A percentile compares a stretch with the other conserved stretches of the same genome.
Evolutionary conservation across 2,329 filamentous ascomycete genomes (phyloP).

Genomic region (Neopestalotiopsis rosae): DNA sequence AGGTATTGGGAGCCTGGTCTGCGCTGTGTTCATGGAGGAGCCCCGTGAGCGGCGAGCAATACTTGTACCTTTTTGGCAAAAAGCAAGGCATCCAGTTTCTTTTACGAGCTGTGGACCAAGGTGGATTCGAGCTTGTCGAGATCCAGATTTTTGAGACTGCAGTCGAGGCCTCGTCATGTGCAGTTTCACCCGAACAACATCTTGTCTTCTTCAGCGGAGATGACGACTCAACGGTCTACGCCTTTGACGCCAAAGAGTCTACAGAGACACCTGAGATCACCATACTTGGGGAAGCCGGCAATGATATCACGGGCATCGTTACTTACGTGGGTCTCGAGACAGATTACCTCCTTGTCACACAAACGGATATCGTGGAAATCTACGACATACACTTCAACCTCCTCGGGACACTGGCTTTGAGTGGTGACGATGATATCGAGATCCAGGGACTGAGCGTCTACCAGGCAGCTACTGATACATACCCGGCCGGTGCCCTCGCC

Average conservation of each 20-base stretch:
- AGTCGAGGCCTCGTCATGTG: constrained; percentile 49
- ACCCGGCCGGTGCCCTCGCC: constrained; percentile 43
- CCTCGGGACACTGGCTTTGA: constrained; percentile 42
- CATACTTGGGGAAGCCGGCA: constrained; percentile 39
- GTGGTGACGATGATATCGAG: constrained; percentile 47
- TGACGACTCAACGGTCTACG: constrained; percentile 43
- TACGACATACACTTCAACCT: constrained; percentile 42
- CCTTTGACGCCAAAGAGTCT: constrained; percentile 45
- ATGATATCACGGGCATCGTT: constrained; percentile 47
- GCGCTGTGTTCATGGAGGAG: constrained; percentile 52
- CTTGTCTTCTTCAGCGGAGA: constrained; percentile 47
- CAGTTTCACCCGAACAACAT: constrained; percentile 40
- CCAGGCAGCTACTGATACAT: constrained; percentile 40
- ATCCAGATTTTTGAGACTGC: constrained; percentile 48
- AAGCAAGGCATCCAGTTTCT: constrained; percentile 43
- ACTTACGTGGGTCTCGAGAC: constrained; percentile 41
- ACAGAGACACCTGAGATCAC: constrained; percentile 41
- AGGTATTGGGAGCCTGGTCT: constrained; percentile 52
- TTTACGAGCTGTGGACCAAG: constrained; percentile 32
- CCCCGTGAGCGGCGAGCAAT: constrained; percentile 42
- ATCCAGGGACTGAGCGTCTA: constrained; percentile 47
- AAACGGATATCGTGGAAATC: constrained; percentile 42
- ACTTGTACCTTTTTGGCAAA: constrained; percentile 53
- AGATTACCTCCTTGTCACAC: constrained; percentile 48
- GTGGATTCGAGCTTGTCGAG: constrained; percentile 42